These are phyloP conservation scores for Glomus cerebriforme DNA, from an alignment of 192 early-diverging fungal genomes.

Conservation along the genomic window DNA sequence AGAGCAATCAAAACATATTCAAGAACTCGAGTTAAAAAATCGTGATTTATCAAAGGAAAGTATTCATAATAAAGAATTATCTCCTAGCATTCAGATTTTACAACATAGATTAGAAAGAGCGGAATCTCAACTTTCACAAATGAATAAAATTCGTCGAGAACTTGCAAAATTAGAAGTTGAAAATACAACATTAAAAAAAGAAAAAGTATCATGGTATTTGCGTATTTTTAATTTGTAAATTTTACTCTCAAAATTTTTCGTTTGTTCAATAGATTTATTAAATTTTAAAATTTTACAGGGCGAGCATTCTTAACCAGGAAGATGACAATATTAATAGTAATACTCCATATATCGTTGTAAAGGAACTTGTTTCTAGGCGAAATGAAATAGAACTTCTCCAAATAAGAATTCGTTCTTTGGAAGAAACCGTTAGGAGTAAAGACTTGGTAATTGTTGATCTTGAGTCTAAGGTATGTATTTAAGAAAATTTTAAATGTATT, in stretches of 20 bases:
- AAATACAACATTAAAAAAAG: slow-evolving; percentile 21
- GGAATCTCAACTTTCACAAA: not conserved
- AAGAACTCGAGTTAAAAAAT: not conserved
- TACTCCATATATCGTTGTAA: slow-evolving; percentile 12
- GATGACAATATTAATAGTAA: not conserved
- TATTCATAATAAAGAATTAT: not conserved
- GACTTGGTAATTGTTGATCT: not conserved
- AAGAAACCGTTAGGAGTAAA: slow-evolving; percentile 15
- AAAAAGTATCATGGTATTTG: slow-evolving; percentile 18
- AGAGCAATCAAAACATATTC: slow-evolving; percentile 5
- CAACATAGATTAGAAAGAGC: not conserved
- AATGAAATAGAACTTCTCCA: slow-evolving; percentile 17
- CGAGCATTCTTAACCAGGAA: not conserved
- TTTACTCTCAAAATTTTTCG: not conserved
- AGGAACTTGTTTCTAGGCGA: not conserved
- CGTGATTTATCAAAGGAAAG: not conserved
- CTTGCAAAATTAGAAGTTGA: slow-evolving; percentile 22
- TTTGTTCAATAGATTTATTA: not conserved
- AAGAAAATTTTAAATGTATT: not conserved
- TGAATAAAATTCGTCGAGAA: not conserved
- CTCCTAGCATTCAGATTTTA: slow-evolving; percentile 22
- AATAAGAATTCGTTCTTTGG: not conserved
- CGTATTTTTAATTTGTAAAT: not conserved
- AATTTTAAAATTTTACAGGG: not conserved
- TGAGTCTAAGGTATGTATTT: slow-evolving; percentile 14